Evolutionary conservation across 306 rosid species (phyloP).

Genomic region (Crataegus laevigata): DNA sequence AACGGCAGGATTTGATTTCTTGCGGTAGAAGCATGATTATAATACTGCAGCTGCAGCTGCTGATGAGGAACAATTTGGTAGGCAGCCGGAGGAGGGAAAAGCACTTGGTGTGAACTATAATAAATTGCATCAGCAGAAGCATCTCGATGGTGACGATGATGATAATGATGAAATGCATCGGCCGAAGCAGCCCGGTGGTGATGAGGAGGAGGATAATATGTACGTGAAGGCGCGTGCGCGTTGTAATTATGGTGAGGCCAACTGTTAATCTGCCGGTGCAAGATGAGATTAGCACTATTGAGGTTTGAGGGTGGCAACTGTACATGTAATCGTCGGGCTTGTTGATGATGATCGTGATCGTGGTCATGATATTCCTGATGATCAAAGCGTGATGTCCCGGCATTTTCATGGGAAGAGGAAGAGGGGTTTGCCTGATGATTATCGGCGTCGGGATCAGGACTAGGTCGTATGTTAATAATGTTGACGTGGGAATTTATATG

Average conservation of each 20-base stretch:
- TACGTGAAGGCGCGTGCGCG: background rate
- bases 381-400: background rate
- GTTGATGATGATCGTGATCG: background rate
- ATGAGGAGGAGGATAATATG: background rate
- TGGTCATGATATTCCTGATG: background rate
- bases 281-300: background rate
- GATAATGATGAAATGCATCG: background rate
- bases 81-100: slow-evolving; percentile 8
- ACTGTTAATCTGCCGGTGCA: background rate
- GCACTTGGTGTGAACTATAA: background rate
- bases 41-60: background rate
- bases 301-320: background rate
- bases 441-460: background rate
- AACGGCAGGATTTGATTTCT: background rate
- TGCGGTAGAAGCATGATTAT: background rate
- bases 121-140: background rate
- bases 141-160: background rate
- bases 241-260: background rate
- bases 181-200: background rate
- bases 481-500: background rate
- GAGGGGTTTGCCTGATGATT: slow-evolving; percentile 2
- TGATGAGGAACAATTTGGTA: background rate
- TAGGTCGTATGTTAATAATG: background rate
- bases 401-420: background rate
- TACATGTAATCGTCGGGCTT: background rate